Evolutionary conservation across 768 basidiomycete genomes (phyloP).

Genomic region (Chiua virens): DNA sequence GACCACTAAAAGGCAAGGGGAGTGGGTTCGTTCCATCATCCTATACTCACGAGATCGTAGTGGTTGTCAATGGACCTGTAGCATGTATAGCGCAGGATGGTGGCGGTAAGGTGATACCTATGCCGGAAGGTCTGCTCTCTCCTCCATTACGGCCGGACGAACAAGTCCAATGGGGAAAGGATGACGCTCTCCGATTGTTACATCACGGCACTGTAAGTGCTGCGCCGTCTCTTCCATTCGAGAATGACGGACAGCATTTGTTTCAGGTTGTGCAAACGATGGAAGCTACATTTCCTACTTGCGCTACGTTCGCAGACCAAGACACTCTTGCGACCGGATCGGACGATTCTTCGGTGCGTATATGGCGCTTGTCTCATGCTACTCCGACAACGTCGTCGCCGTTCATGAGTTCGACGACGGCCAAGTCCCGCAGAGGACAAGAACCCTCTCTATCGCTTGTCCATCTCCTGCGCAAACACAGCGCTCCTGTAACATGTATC

Average conservation of each 20-base stretch:
- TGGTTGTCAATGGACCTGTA: constrained; percentile 40
- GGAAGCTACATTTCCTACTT: constrained; percentile 70
- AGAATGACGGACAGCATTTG: constrained; percentile 7
- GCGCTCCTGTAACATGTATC: constrained; percentile 60
- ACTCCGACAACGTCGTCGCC: constrained; percentile 17
- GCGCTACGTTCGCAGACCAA: constrained; percentile 76
- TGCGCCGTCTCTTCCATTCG: no score
- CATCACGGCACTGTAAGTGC: constrained; percentile 41
- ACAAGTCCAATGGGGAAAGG: constrained; percentile 65
- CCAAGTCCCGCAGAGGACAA: constrained; percentile 20
- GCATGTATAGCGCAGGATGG: constrained; percentile 48
- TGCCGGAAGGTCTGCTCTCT: constrained; percentile 54
- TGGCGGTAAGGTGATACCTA: constrained; percentile 51
- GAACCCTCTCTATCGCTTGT: constrained; percentile 44
- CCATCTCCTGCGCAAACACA: constrained; percentile 82
- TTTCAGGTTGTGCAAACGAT: constrained; percentile 70
- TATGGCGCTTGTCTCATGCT: constrained; percentile 66
- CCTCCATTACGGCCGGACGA: constrained; percentile 65
- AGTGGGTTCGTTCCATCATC: background rate
- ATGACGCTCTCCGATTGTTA: constrained; percentile 62
- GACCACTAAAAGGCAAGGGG: no score
- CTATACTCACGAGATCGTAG: constrained; percentile 24
- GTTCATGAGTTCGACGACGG: constrained; percentile 17
- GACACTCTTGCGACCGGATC: constrained; percentile 82
- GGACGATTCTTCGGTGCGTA: constrained; percentile 72